These are phyloP conservation scores for Chlamydomonas sp. DNA, from an alignment of 139 green algal species.

Conservation along the genomic window DNA sequence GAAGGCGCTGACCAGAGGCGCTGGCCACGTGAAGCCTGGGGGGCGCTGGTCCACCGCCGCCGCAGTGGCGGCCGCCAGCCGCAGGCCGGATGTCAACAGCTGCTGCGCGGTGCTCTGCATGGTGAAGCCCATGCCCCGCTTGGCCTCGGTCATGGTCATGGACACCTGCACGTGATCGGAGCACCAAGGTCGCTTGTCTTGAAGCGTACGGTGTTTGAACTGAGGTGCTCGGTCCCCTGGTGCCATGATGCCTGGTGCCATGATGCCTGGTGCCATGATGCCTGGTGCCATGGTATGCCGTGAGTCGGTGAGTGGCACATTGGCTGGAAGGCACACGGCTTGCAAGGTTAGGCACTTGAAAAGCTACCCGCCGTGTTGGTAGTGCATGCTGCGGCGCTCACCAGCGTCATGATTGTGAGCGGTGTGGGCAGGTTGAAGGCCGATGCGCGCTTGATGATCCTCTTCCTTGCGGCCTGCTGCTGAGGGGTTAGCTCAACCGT, in stretches of 20 bases:
- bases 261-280: too few species aligned
- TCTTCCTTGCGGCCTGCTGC: slow-evolving; percentile 13
- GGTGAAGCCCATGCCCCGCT: not conserved
- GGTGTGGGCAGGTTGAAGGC: slow-evolving; percentile 24
- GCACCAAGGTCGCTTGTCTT: not conserved
- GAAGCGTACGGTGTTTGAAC: not conserved
- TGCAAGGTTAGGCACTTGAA: too few species aligned
- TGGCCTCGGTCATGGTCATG: slow-evolving; percentile 2
- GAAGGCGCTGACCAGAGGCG: too few species aligned
- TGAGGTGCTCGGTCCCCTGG: too few species aligned
- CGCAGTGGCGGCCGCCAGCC: not conserved
- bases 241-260: too few species aligned
- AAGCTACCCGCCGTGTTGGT: too few species aligned
- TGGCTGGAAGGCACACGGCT: too few species aligned
- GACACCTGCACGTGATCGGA: not conserved
- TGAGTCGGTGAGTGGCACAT: too few species aligned
- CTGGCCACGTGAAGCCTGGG: too few species aligned
- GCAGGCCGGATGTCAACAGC: not conserved
- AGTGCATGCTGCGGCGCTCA: not conserved
- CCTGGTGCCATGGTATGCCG: too few species aligned
- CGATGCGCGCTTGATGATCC: not conserved
- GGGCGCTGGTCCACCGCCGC: not conserved
- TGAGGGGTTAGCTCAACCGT: not conserved
- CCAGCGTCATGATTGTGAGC: slow-evolving; percentile 19
- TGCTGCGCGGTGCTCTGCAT: not conserved